A percentile compares a stretch with the other conserved stretches of the same genome.
Evolutionary conservation across 2,329 filamentous ascomycete genomes (phyloP).

Genomic region (Talaromyces piceae): DNA sequence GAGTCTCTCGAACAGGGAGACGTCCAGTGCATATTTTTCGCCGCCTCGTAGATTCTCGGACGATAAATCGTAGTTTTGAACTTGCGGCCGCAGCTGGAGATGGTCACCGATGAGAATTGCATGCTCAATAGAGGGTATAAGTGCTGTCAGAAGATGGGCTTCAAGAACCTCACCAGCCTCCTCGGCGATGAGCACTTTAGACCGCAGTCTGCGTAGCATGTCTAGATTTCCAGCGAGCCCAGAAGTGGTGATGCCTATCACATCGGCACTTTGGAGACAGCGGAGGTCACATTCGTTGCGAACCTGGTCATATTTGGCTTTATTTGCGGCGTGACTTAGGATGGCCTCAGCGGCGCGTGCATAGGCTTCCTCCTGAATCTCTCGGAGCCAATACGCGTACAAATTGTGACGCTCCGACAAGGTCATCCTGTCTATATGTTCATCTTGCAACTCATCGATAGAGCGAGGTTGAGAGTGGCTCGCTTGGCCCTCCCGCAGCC

Average conservation of each 20-base stretch:
- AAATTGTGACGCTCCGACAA: not conserved
- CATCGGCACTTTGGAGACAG: constrained; percentile 32
- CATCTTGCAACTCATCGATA: not conserved
- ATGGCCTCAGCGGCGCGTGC: not conserved
- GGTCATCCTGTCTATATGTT: not conserved
- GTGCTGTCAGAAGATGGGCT: constrained; percentile 33
- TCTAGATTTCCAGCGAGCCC: constrained; percentile 44
- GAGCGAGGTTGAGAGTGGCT: not conserved
- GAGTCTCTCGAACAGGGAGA: constrained; percentile 48
- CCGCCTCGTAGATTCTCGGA: constrained; percentile 26
- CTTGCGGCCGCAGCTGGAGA: constrained; percentile 35
- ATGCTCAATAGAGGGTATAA: constrained; percentile 37
- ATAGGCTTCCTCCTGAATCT: not conserved
- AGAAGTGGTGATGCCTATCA: constrained; percentile 49
- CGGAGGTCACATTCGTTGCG: constrained; percentile 21
- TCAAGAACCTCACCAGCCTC: constrained; percentile 40
- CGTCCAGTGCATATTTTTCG: constrained; percentile 39
- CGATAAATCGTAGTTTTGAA: constrained; percentile 31
- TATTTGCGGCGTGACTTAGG: not conserved
- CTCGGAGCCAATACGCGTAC: not conserved
- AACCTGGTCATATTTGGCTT: constrained; percentile 15
- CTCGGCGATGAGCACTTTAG: constrained; percentile 36
- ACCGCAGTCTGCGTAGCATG: constrained; percentile 36
- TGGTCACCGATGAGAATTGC: constrained; percentile 40
- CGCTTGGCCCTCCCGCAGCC: not conserved